These are phyloP conservation scores for Amauroascus verrucosus DNA, from an alignment of 2,329 filamentous ascomycete species.

Conservation along the genomic window DNA sequence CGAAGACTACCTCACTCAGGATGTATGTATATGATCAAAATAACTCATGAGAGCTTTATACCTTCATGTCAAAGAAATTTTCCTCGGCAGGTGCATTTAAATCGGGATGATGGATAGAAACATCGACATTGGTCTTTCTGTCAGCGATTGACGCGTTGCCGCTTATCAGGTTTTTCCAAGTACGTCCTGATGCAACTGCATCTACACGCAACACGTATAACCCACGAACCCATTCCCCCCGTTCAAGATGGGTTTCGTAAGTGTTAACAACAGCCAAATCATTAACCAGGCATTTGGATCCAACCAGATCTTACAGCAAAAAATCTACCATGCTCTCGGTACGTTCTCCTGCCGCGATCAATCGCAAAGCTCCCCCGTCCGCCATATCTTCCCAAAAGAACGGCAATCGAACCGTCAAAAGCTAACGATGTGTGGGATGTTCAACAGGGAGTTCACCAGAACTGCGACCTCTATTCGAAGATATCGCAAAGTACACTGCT, in stretches of 20 bases:
- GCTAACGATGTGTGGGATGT: background rate
- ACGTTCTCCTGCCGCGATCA: slow-evolving; percentile 13
- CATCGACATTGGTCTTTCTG: background rate
- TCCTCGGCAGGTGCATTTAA: background rate
- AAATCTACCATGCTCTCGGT: slow-evolving; percentile 38
- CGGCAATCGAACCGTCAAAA: background rate
- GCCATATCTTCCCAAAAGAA: background rate
- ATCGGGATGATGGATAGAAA: background rate
- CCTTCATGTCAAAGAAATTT: background rate
- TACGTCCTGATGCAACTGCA: background rate
- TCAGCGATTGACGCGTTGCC: background rate
- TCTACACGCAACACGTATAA: background rate
- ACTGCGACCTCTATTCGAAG: slow-evolving; percentile 37
- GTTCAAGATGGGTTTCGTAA: slow-evolving; percentile 32
- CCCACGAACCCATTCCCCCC: background rate
- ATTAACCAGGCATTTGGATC: slow-evolving; percentile 36
- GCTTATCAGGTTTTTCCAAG: background rate
- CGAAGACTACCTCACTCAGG: too few relatives aligned
- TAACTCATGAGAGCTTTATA: background rate
- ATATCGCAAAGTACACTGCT: slow-evolving; percentile 40
- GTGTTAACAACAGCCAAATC: slow-evolving; percentile 18
- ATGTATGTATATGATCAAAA: too few relatives aligned
- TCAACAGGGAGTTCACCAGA: slow-evolving; percentile 29
- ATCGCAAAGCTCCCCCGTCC: too few relatives aligned
- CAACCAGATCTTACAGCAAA: slow-evolving; percentile 31